Percentiles rank a stretch among this genome's conserved stretches.
These are phyloP conservation scores for Friedmanniomyces simplex DNA, from an alignment of 495 filamentous ascomycete genomes.

Conservation along the genomic window DNA sequence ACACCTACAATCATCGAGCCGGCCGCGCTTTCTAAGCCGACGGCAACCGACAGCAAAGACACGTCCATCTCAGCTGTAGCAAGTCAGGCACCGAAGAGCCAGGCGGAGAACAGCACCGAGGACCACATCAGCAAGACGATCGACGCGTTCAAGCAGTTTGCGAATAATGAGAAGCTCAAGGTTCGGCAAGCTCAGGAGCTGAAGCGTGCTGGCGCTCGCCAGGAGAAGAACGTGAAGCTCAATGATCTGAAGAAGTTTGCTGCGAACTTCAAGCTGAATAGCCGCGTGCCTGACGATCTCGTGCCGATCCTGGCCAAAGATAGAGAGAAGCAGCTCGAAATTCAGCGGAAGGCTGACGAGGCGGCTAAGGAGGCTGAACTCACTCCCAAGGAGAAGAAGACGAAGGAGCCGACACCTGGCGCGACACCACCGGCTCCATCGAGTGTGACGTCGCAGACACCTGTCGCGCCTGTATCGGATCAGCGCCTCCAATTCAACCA, in stretches of 20 bases:
- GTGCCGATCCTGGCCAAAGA: slow-evolving; percentile 96
- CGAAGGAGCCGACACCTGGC: slow-evolving; percentile 39
- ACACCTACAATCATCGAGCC: not conserved
- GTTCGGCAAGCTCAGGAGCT: slow-evolving; percentile 38
- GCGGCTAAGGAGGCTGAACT: slow-evolving; percentile 28
- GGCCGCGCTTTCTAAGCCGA: not conserved
- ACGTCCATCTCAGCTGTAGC: slow-evolving; percentile 2
- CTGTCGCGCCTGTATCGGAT: slow-evolving; percentile 22
- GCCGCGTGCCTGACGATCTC: slow-evolving; percentile 81
- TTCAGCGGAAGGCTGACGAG: slow-evolving; percentile 64
- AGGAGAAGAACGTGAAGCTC: slow-evolving; percentile 79
- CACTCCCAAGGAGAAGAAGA: slow-evolving; percentile 39
- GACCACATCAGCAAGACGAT: slow-evolving; percentile 72
- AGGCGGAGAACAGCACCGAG: slow-evolving; percentile 50
- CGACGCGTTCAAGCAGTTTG: slow-evolving; percentile 73
- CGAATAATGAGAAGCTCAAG: slow-evolving; percentile 62
- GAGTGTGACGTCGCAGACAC: not conserved
- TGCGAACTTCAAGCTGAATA: slow-evolving; percentile 81
- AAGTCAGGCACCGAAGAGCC: not conserved
- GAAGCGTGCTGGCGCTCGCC: slow-evolving; percentile 46
- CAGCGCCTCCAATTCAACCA: slow-evolving; percentile 6
- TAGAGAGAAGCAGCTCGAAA: slow-evolving; percentile 78
- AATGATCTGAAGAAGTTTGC: slow-evolving; percentile 94
- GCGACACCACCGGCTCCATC: slow-evolving; percentile 29
- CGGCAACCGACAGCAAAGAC: not conserved